Conservation (phyloP, 805 yeast genomes). For the Metschnikowia proteae region DNA sequence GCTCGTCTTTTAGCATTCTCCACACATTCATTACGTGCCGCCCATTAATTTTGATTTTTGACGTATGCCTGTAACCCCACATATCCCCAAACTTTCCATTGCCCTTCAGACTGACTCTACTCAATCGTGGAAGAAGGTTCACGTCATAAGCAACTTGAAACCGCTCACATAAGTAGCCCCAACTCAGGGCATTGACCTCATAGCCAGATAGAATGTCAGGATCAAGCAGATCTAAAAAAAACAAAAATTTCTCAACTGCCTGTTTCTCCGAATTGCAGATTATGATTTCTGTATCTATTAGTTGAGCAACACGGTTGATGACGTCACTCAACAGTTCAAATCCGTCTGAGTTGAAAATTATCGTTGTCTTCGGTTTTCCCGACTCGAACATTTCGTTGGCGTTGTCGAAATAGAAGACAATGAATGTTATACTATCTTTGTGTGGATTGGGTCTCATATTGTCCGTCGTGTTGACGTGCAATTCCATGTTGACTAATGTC, state of each 20-base stretch:
- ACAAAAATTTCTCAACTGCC: slow-evolving; percentile 53
- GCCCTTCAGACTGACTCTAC: slow-evolving; percentile 52
- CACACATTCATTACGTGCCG: slow-evolving; percentile 83
- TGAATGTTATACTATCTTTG: slow-evolving; percentile 52
- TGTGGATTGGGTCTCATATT: slow-evolving; percentile 59
- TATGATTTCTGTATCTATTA: slow-evolving; percentile 2
- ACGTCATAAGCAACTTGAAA: slow-evolving; percentile 41
- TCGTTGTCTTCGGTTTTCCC: slow-evolving; percentile 6
- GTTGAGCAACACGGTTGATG: slow-evolving; percentile 3
- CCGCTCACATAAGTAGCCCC: slow-evolving; percentile 87
- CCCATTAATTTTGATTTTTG: slow-evolving; percentile 68
- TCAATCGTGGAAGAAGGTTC: slow-evolving; percentile 55
- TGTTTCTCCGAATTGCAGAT: slow-evolving; percentile 45
- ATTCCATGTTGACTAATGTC: slow-evolving; percentile 61
- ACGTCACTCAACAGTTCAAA: not conserved
- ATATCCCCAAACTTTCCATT: slow-evolving; percentile 57
- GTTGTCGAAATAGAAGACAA: slow-evolving; percentile 62
- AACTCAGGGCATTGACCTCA: slow-evolving; percentile 73
- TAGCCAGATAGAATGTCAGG: slow-evolving; percentile 88
- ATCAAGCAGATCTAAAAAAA: slow-evolving; percentile 59
- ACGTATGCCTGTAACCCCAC: slow-evolving; percentile 81
- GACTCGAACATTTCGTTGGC: slow-evolving; percentile 19
- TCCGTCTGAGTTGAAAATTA: slow-evolving; percentile 8
- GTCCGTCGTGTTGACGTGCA: slow-evolving; percentile 57
- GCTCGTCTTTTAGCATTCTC: slow-evolving; percentile 65